These are phyloP conservation scores for Botrytis fragariae DNA, from an alignment of 2,329 filamentous ascomycete genomes.

Conservation along the genomic window DNA sequence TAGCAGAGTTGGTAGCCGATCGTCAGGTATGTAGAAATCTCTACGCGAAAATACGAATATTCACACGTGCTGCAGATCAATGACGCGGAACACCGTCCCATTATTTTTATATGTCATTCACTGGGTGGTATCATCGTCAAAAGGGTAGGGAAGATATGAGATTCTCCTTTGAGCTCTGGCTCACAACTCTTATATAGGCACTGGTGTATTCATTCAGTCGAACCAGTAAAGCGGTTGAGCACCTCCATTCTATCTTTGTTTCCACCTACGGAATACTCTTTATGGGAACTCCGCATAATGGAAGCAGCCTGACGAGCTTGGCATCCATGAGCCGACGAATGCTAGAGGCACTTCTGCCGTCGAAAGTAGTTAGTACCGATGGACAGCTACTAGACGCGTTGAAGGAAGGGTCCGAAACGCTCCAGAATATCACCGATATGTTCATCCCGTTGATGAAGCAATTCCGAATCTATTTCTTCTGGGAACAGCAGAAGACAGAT, in stretches of 20 bases:
- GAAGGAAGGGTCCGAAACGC: neutral
- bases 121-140: too few species aligned
- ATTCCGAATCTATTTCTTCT: slow-evolving; percentile 5
- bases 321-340: slow-evolving; percentile 1
- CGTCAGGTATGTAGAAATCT: too few species aligned
- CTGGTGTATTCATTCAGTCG: neutral
- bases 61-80: too few species aligned
- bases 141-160: too few species aligned
- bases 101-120: too few species aligned
- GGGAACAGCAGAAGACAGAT: neutral
- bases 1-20: too few species aligned
- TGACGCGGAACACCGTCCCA: too few species aligned
- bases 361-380: neutral
- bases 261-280: neutral
- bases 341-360: neutral
- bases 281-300: neutral
- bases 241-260: neutral
- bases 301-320: neutral
- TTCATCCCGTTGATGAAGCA: slow-evolving; percentile 1
- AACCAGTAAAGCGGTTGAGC: neutral
- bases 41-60: too few species aligned
- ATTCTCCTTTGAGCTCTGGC: too few species aligned
- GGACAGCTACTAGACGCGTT: neutral
- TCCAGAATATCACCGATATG: neutral
- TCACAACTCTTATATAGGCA: too few species aligned